phyloP scores from a whole-genome alignment of 495 filamentous ascomycete genomes.

The Xylaria longipes region DNA sequence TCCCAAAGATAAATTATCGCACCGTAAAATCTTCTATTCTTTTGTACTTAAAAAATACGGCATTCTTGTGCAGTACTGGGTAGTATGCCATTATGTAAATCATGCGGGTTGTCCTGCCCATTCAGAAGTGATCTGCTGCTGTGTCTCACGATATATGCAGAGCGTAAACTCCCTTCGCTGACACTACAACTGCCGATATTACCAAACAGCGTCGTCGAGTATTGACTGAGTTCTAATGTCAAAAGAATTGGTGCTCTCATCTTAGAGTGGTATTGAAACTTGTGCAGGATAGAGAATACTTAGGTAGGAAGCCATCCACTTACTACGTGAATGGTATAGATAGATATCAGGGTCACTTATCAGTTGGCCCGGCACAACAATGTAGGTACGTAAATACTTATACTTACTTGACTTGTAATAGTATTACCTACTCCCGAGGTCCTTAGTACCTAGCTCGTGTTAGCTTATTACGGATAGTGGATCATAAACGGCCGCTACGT shows the following conservation, averaged over 20 bases:
- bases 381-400: too few relatives aligned
- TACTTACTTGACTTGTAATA: background rate
- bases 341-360: too few relatives aligned
- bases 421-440: too few relatives aligned
- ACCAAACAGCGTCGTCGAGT: background rate
- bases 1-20: background rate
- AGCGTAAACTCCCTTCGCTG: background rate
- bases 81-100: conserved; percentile 12
- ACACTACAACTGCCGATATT: background rate
- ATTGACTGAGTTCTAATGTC: background rate
- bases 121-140: conserved; percentile 4
- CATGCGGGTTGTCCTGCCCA: background rate
- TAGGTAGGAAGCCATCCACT: background rate
- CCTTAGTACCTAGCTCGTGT: background rate
- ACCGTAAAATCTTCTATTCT: too few relatives aligned
- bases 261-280: conserved; percentile 1
- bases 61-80: background rate
- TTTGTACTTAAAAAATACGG: background rate
- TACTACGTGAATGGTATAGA: background rate
- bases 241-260: background rate
- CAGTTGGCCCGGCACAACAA: background rate
- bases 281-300: background rate
- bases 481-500: background rate
- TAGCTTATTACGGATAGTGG: background rate
- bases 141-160: background rate